phyloP scores from a whole-genome alignment of 352 stramenopile genomes.

The Pythium sukuiense region DNA sequence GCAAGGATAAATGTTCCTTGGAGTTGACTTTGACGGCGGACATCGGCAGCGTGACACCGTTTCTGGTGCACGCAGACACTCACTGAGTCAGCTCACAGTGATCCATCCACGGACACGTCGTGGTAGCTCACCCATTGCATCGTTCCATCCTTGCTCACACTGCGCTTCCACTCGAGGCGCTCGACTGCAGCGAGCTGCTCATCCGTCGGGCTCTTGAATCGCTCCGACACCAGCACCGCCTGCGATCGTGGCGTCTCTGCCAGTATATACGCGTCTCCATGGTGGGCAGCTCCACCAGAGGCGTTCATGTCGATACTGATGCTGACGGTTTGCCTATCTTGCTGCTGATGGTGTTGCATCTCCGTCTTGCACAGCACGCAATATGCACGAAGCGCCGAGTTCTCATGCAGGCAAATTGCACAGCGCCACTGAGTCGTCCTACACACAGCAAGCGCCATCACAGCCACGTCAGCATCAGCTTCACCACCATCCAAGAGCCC shows the following conservation, averaged over 20 bases:
- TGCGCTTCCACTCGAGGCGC: slow-evolving; percentile 74
- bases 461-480: not conserved
- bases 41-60: slow-evolving; percentile 12
- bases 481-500: no score
- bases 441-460: not conserved
- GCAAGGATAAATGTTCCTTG: slow-evolving; percentile 14
- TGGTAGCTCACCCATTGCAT: slow-evolving; percentile 44
- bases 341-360: not conserved
- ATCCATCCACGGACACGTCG: not conserved
- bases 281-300: not conserved
- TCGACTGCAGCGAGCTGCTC: slow-evolving; percentile 55
- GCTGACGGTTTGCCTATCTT: not conserved
- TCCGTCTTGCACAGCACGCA: slow-evolving; percentile 25
- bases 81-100: not conserved
- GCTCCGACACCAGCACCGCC: not conserved
- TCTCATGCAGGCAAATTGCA: slow-evolving; percentile 21
- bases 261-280: slow-evolving; percentile 1
- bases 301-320: not conserved
- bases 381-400: slow-evolving; percentile 7
- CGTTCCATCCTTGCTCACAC: slow-evolving; percentile 28
- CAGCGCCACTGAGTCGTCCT: slow-evolving; percentile 22
- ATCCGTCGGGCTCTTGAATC: slow-evolving; percentile 35
- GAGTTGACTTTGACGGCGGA: slow-evolving; percentile 1
- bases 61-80: not conserved
- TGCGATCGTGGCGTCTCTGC: slow-evolving; percentile 1